Evolutionary conservation across 2,329 filamentous ascomycete genomes (phyloP).

Genomic region (Fusarium sp.): DNA sequence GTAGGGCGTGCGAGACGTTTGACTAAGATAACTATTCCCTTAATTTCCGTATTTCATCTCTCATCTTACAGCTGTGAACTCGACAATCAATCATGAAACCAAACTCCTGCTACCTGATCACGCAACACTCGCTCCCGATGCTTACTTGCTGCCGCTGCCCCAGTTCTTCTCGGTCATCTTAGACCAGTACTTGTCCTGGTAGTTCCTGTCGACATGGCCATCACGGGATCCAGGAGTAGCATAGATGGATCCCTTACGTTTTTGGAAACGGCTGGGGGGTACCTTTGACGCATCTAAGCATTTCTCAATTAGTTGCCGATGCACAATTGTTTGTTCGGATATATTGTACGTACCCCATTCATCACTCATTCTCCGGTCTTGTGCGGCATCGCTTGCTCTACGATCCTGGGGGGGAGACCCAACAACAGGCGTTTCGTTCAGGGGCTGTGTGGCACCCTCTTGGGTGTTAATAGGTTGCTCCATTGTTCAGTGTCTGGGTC

Average conservation of each 20-base stretch:
- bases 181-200: conserved; percentile 68
- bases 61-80: conserved; percentile 17
- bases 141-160: conserved; percentile 46
- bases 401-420: conserved; percentile 31
- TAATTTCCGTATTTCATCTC: conserved; percentile 6
- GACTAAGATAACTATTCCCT: conserved; percentile 21
- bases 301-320: not conserved
- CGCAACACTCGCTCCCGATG: not conserved
- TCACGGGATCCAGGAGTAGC: conserved; percentile 72
- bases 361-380: conserved; percentile 52
- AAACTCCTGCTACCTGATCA: not conserved
- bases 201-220: conserved; percentile 69
- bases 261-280: conserved; percentile 73
- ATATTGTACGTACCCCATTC: conserved; percentile 57
- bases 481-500: conserved; percentile 21
- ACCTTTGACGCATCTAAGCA: conserved; percentile 70
- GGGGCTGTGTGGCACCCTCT: conserved; percentile 37
- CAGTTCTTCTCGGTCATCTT: conserved; percentile 64
- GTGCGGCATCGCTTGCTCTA: conserved; percentile 33
- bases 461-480: conserved; percentile 40
- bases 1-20: conserved; percentile 34
- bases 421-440: conserved; percentile 46
- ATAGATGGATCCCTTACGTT: conserved; percentile 74
- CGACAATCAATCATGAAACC: not conserved
- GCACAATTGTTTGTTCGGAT: not conserved